phyloP scores from a whole-genome alignment of 1,139 yeast species.

The Casaregolazyma lundiana region DNA sequence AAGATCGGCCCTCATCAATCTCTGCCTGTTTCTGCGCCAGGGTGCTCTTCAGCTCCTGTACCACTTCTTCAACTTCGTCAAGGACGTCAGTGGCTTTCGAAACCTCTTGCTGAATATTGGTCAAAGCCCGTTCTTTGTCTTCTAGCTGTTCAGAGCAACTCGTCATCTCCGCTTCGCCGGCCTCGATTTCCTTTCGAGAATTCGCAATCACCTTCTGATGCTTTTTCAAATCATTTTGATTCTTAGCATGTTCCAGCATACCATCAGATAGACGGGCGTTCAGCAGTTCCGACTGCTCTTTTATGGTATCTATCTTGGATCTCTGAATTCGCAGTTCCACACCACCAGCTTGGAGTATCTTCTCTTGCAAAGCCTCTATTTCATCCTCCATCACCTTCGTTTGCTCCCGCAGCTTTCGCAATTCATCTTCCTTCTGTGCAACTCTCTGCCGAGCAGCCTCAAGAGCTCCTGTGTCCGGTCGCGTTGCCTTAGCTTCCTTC shows the following conservation, averaged over 20 bases:
- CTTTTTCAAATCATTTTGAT: slow-evolving; percentile 61
- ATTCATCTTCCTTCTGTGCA: slow-evolving; percentile 37
- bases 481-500: slow-evolving; percentile 17
- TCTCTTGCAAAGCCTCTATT: slow-evolving; percentile 60
- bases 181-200: slow-evolving; percentile 33
- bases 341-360: slow-evolving; percentile 91
- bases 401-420: slow-evolving; percentile 45
- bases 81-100: slow-evolving; percentile 31
- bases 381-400: slow-evolving; percentile 56
- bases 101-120: slow-evolving; percentile 34
- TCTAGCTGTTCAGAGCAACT: slow-evolving; percentile 37
- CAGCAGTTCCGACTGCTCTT: slow-evolving; percentile 61
- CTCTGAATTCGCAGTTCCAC: slow-evolving; percentile 74
- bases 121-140: slow-evolving; percentile 24
- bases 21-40: slow-evolving; percentile 50
- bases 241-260: slow-evolving; percentile 56
- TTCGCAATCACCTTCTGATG: slow-evolving; percentile 46
- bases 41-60: slow-evolving; percentile 42
- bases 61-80: slow-evolving; percentile 32
- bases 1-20: slow-evolving; percentile 59
- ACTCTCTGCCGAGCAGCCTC: slow-evolving; percentile 40
- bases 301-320: slow-evolving; percentile 73
- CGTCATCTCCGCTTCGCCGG: slow-evolving; percentile 33
- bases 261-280: slow-evolving; percentile 59
- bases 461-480: slow-evolving; percentile 22